phyloP scores from a whole-genome alignment of 2,329 filamentous ascomycete genomes.

The Diplodia mutila region DNA sequence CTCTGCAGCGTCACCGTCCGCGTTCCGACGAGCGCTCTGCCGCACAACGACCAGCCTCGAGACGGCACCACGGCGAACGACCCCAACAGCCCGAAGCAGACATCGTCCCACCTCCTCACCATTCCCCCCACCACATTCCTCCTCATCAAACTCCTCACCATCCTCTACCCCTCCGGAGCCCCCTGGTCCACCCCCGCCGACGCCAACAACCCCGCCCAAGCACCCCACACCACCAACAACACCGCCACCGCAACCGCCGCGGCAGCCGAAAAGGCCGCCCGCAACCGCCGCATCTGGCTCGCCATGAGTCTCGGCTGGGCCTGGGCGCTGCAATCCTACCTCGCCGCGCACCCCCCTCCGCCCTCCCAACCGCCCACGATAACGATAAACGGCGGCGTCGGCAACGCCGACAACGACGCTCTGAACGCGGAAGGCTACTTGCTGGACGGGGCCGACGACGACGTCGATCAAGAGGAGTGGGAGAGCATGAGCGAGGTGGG shows the following conservation, averaged over 20 bases:
- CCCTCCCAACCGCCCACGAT: neutral
- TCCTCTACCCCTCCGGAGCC: neutral
- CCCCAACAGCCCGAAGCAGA: neutral
- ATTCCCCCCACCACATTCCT: neutral
- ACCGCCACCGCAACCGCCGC: neutral
- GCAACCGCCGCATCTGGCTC: conserved; percentile 3
- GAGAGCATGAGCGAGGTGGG: conserved; percentile 14
- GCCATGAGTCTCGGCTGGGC: conserved; percentile 11
- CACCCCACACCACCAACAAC: neutral
- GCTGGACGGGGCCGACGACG: neutral
- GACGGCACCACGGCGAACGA: neutral
- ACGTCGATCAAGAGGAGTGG: neutral
- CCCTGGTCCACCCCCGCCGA: neutral
- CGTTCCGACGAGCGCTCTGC: neutral
- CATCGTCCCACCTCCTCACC: neutral
- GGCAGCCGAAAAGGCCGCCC: neutral
- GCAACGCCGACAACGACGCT: neutral
- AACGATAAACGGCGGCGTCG: neutral
- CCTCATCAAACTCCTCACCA: neutral
- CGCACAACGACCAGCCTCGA: neutral
- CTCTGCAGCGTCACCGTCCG: neutral
- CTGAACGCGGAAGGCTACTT: neutral
- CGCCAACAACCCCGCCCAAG: neutral
- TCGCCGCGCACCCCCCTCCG: neutral
- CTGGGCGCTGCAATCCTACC: neutral